Evolutionary conservation across 345 rosid species (phyloP).

Genomic region (Cardiospermum halicacabum): DNA sequence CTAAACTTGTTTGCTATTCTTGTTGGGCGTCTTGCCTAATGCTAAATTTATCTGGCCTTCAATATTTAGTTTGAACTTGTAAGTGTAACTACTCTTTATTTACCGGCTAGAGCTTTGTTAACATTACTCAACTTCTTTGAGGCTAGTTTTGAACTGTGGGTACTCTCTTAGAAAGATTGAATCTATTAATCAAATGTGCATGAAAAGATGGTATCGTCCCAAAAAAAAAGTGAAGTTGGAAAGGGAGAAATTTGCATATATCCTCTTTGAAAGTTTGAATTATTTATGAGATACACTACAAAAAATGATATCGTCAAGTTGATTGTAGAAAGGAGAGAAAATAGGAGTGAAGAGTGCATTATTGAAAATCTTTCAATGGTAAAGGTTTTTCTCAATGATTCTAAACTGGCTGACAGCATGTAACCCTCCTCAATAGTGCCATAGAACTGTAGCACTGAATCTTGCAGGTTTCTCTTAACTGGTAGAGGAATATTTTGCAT

Average conservation of each 20-base stretch:
- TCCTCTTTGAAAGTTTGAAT: no score
- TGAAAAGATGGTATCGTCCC: not conserved
- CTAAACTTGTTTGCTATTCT: not conserved
- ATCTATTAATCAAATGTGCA: not conserved
- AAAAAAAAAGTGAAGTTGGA: not conserved
- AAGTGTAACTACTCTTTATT: not conserved
- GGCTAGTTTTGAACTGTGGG: not conserved
- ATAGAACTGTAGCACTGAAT: not conserved
- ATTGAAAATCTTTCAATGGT: not conserved
- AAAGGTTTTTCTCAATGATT: not conserved
- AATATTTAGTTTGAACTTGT: not conserved
- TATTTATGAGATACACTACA: no score
- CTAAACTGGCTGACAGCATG: not conserved
- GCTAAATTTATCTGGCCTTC: not conserved
- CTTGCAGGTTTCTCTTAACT: not conserved
- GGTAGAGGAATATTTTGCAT: not conserved
- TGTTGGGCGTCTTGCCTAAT: not conserved
- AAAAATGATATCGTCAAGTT: no score
- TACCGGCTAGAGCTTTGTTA: not conserved
- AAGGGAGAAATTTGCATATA: not conserved
- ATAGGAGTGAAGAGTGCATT: not conserved
- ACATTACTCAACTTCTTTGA: conserved; percentile 1
- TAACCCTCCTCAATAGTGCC: not conserved
- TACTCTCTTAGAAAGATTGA: not conserved
- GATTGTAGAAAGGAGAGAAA: not conserved